Evolutionary conservation across 2,329 filamentous ascomycete species (phyloP).

Genomic region (Apiospora phragmitis): DNA sequence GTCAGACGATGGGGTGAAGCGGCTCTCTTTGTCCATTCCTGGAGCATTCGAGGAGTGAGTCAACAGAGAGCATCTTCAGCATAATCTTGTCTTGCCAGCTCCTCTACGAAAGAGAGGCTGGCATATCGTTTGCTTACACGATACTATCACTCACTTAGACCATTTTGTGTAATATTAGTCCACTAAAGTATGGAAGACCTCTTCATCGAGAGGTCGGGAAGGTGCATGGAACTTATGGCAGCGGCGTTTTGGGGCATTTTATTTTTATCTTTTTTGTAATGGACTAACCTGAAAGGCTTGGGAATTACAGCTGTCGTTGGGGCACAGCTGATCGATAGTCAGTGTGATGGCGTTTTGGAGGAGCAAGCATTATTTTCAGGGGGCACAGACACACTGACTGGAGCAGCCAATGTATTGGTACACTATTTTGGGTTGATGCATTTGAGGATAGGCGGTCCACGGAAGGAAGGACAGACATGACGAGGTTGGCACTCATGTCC

Average conservation of each 20-base stretch:
- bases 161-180: conserved; percentile 11
- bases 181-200: background rate
- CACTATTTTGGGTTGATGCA: background rate
- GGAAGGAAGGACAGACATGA: background rate
- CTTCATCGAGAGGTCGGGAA: conserved; percentile 2
- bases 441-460: conserved; percentile 5
- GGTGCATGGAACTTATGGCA: conserved; percentile 7
- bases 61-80: background rate
- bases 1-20: background rate
- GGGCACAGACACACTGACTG: background rate
- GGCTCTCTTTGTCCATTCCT: conserved; percentile 11
- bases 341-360: conserved; percentile 3
- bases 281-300: background rate
- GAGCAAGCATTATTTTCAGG: background rate
- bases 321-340: background rate
- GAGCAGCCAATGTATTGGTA: background rate
- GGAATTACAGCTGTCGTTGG: background rate
- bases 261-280: background rate
- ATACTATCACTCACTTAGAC: background rate
- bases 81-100: background rate
- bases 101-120: background rate
- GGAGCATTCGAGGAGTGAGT: conserved; percentile 9
- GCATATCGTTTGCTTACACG: background rate
- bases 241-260: conserved; percentile 2
- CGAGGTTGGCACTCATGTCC: background rate